Conservation (phyloP, 2,329 filamentous ascomycete species). For the Diaporthe australafricana region DNA sequence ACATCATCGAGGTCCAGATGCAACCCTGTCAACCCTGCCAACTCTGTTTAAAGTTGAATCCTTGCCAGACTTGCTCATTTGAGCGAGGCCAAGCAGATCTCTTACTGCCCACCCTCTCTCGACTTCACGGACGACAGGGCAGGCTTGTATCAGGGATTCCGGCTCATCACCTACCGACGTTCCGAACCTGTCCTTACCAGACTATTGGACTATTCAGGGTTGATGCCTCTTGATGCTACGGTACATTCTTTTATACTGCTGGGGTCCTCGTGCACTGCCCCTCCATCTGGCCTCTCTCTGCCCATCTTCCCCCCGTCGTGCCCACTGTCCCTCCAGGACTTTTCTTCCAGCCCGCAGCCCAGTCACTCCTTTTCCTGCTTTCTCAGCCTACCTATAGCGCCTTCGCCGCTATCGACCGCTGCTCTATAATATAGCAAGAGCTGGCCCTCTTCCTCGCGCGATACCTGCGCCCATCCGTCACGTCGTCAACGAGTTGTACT, state of each 20-base stretch:
- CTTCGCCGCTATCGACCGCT: constrained; percentile 56
- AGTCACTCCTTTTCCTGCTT: constrained; percentile 62
- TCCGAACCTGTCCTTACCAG: constrained; percentile 60
- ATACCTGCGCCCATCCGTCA: constrained; percentile 48
- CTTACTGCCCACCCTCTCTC: constrained; percentile 49
- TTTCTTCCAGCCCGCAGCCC: constrained; percentile 50
- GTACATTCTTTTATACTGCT: constrained; percentile 64
- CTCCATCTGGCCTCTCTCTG: constrained; percentile 54
- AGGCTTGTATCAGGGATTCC: constrained; percentile 60
- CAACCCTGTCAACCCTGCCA: constrained; percentile 52
- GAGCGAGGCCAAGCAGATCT: constrained; percentile 51
- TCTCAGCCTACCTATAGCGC: constrained; percentile 45
- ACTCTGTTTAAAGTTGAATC: constrained; percentile 49
- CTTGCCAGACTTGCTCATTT: constrained; percentile 50
- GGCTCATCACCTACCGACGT: constrained; percentile 64
- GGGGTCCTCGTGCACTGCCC: constrained; percentile 62
- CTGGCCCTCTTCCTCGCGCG: constrained; percentile 65
- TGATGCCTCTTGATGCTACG: constrained; percentile 54
- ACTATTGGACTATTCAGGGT: constrained; percentile 51
- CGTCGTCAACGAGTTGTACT: constrained; percentile 54
- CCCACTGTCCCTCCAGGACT: constrained; percentile 46
- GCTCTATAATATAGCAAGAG: constrained; percentile 63
- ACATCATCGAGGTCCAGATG: constrained; percentile 57
- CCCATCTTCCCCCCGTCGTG: constrained; percentile 55
- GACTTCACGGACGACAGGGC: constrained; percentile 48